Base-by-base conservation (phyloP, 148 eudicot genomes). In the Heliosperma pusillum region DNA sequence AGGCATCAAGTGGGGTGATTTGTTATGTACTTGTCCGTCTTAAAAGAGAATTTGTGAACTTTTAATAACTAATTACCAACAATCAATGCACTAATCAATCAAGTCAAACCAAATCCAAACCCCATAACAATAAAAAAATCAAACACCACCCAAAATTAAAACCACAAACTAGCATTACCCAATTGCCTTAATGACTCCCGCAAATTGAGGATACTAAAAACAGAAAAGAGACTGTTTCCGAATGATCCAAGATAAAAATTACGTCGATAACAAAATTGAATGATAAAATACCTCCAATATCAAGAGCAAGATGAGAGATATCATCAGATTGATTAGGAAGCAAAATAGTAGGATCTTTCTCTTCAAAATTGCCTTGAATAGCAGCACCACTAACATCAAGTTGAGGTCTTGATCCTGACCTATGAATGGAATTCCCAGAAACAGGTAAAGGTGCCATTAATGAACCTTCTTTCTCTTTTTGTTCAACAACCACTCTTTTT, bases 281-380 rank as follows among this genome's bases (percentile, higher is more conserved):
- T 47, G 11, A 16, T 12, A 65, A 67, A 33, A 67, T 56, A 95
- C 98, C 98, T 90, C 98, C 98, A 85, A 95, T 95, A 73, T 95
- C 98, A 77, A 95, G 77, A 78, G 98, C 97, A 85, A 95, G 80
- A 76, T 92, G 98, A 70, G 93, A 95, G 56, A 92, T 92, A 79
- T 95, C 98, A 90, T 95, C 98, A 85, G 96, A 89, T 81, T 95
- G 98, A 86, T 95, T 95, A 72, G 98, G 98, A 83, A 95, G 85
- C 55, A 95, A 80, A 77, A 95, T 95, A 15, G 96, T 83, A 17
- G 98, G 98, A 59, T 95, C 91, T 78, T 70, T 90, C 71, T 89
- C 98, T 84, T 95, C 98, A 56, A 89, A 92, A 80, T 89, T 95
- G 44, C 98, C 98, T 58, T 92, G 91, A 81, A 95, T 95, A 7